phyloP scores from a whole-genome alignment of 257 asterid species.

The Anisodus acutangulus region DNA sequence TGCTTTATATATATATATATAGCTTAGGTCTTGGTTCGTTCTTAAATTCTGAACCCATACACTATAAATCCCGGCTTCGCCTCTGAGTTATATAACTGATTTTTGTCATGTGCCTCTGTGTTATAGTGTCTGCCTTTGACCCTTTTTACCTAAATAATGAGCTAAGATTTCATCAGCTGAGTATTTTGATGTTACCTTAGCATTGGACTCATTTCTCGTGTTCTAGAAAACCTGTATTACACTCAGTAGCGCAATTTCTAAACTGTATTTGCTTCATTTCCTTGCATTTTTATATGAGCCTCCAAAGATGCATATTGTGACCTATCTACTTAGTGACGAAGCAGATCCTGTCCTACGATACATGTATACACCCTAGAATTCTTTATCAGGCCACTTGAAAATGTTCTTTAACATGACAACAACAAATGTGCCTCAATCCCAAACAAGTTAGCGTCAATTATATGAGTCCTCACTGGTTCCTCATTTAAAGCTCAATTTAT shows the following conservation, averaged over 20 bases:
- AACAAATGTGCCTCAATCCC: background rate
- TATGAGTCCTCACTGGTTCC: background rate
- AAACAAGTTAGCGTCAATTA: background rate
- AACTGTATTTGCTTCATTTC: background rate
- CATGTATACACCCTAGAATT: background rate
- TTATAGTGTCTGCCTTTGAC: background rate
- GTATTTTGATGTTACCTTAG: background rate
- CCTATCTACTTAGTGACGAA: background rate
- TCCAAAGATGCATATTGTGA: constrained; percentile 6
- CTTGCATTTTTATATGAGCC: constrained; percentile 9
- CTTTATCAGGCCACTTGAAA: background rate
- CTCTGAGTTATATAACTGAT: background rate
- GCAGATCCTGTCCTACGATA: background rate
- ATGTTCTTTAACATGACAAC: background rate
- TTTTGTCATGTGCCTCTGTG: background rate
- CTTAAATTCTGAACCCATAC: background rate
- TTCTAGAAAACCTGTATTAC: background rate
- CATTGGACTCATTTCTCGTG: background rate
- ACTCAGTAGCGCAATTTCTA: background rate
- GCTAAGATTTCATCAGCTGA: background rate
- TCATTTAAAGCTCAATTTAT: too few species aligned
- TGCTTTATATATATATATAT: too few species aligned
- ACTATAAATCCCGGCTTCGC: too few species aligned
- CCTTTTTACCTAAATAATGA: background rate
- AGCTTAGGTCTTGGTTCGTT: too few species aligned